Percentiles rank a stretch among this genome's conserved stretches.
Conservation (phyloP, 805 yeast genomes). For the Ogataea glucozyma region DNA sequence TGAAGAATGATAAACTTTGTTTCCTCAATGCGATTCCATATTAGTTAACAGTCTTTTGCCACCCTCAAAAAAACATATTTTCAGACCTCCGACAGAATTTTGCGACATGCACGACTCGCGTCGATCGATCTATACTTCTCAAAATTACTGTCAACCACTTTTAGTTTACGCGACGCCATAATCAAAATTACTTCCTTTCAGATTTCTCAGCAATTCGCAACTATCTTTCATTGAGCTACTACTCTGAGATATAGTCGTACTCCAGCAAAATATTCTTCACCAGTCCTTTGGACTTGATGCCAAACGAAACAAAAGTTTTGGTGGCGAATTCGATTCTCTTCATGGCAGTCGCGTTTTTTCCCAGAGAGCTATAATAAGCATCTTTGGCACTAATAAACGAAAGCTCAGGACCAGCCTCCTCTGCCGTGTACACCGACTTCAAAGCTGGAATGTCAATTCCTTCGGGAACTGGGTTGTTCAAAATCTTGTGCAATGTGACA, state of each 20-base stretch:
- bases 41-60: constrained; percentile 9
- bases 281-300: constrained; percentile 17
- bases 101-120: neutral
- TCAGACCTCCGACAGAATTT: neutral
- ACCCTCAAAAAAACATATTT: constrained; percentile 3
- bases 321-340: constrained; percentile 25
- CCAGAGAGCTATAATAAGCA: constrained; percentile 16
- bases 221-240: neutral
- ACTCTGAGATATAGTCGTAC: constrained; percentile 5
- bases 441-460: constrained; percentile 28
- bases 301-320: constrained; percentile 19
- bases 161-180: neutral
- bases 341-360: constrained; percentile 19
- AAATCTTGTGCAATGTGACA: constrained; percentile 31
- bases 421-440: constrained; percentile 19
- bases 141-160: neutral
- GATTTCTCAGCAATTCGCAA: neutral
- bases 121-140: too few relatives aligned
- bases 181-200: neutral
- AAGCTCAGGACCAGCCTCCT: constrained; percentile 27
- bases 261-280: constrained; percentile 20
- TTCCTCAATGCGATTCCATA: too few relatives aligned
- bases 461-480: constrained; percentile 28
- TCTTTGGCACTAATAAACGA: constrained; percentile 26
- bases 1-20: too few relatives aligned